A percentile compares a stretch with the other conserved stretches of the same genome.
phyloP scores from a whole-genome alignment of 495 filamentous ascomycete genomes.

The Cryomyces minteri region DNA sequence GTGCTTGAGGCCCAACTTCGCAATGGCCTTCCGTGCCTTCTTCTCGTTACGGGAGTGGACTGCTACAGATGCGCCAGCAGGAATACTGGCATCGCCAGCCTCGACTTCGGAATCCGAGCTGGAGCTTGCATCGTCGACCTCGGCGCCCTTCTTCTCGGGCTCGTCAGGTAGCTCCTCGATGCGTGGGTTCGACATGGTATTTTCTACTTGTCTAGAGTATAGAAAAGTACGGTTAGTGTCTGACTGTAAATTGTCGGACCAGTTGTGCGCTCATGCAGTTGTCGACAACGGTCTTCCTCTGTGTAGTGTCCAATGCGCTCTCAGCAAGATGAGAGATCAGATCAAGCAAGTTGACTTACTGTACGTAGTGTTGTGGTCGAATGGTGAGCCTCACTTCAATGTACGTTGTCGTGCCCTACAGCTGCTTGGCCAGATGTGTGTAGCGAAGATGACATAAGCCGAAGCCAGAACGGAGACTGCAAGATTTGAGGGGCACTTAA shows the following conservation, averaged over 20 bases:
- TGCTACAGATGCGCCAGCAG: constrained; percentile 68
- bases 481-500: no score
- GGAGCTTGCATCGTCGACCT: constrained; percentile 61
- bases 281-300: no score
- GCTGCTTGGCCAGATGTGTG: no score
- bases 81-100: constrained; percentile 44
- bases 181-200: constrained; percentile 79
- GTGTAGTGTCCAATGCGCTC: background rate
- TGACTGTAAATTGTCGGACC: constrained; percentile 9
- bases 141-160: constrained; percentile 46
- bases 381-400: no score
- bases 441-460: no score
- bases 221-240: constrained; percentile 22
- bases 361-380: no score
- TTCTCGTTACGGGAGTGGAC: constrained; percentile 99
- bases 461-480: no score
- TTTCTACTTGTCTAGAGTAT: constrained; percentile 21
- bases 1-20: constrained; percentile 92
- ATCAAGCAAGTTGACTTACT: no score
- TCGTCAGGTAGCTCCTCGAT: constrained; percentile 96
- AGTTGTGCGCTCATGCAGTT: constrained; percentile 1
- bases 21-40: constrained; percentile 97
- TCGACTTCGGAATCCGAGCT: constrained; percentile 49
- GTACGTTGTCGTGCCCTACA: no score
- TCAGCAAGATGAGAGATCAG: background rate